Percentiles rank a stretch among this genome's conserved stretches.
Evolutionary conservation across 257 asterid species (phyloP).

Genomic region (Rehmannia glutinosa): DNA sequence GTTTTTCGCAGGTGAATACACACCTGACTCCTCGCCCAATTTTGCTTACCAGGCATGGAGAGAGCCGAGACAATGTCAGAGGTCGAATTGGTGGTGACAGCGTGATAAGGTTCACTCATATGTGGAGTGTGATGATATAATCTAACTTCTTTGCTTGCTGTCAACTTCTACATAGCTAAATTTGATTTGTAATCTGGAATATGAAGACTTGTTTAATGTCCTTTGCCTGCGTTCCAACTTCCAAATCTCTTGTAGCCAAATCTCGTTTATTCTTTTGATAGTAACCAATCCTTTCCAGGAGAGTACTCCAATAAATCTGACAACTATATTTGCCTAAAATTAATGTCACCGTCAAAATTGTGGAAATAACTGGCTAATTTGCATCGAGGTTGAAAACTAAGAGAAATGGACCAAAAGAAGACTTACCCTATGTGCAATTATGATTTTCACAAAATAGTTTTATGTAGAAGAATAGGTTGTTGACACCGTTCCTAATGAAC

Average conservation of each 20-base stretch:
- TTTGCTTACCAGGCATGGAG: constrained; percentile 97
- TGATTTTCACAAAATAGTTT: not conserved
- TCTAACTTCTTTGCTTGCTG: constrained; percentile 2
- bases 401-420: not conserved
- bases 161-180: not conserved
- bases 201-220: constrained; percentile 2
- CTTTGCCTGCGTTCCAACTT: not conserved
- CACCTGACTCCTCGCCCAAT: constrained; percentile 99
- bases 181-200: not conserved
- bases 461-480: not conserved
- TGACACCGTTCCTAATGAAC: not conserved
- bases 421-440: not conserved
- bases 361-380: not conserved
- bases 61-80: constrained; percentile 92
- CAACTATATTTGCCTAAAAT: not conserved
- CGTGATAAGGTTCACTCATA: constrained; percentile 58
- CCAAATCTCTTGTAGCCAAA: not conserved
- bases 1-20: constrained; percentile 73
- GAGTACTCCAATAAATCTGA: not conserved
- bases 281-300: not conserved
- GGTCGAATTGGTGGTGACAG: constrained; percentile 99
- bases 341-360: not conserved
- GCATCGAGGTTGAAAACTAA: not conserved
- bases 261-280: not conserved
- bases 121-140: constrained; percentile 1